Evolutionary conservation across 2,329 filamentous ascomycete genomes (phyloP).

Genomic region (Calonectria pteridis): DNA sequence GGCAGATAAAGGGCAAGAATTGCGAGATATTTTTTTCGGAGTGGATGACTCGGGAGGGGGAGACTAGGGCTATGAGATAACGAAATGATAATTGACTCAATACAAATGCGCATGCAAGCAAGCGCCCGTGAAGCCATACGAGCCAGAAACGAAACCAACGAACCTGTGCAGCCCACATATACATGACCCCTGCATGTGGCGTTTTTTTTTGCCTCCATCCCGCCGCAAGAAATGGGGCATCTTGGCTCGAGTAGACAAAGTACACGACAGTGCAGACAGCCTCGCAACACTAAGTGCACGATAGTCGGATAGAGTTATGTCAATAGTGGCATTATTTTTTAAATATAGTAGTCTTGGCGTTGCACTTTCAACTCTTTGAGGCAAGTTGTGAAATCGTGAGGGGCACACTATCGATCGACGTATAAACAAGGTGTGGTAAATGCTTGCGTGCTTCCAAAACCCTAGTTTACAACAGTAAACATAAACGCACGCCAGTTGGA

Average conservation of each 20-base stretch:
- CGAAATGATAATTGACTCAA: background rate
- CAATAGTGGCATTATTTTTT: background rate
- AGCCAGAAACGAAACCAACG: background rate
- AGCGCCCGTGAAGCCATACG: background rate
- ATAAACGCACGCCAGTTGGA: background rate
- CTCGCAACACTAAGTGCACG: background rate
- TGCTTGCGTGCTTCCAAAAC: background rate
- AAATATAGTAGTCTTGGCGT: background rate
- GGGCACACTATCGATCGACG: background rate
- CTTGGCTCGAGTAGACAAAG: background rate
- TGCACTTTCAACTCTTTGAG: background rate
- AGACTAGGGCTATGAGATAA: background rate
- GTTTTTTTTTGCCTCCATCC: background rate
- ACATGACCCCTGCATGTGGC: background rate
- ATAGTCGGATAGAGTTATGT: background rate
- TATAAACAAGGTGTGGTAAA: background rate
- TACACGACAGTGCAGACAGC: background rate
- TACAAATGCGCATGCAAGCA: background rate
- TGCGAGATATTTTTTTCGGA: background rate
- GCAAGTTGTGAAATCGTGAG: background rate
- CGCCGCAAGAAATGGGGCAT: background rate
- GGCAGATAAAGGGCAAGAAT: background rate
- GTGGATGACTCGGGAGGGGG: background rate
- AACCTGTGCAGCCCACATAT: background rate
- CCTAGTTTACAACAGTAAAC: background rate